Evolutionary conservation across 2,329 filamentous ascomycete species (phyloP), one percentile per base, ranked within the genome.

Genomic region (Thelonectria olida): DNA sequence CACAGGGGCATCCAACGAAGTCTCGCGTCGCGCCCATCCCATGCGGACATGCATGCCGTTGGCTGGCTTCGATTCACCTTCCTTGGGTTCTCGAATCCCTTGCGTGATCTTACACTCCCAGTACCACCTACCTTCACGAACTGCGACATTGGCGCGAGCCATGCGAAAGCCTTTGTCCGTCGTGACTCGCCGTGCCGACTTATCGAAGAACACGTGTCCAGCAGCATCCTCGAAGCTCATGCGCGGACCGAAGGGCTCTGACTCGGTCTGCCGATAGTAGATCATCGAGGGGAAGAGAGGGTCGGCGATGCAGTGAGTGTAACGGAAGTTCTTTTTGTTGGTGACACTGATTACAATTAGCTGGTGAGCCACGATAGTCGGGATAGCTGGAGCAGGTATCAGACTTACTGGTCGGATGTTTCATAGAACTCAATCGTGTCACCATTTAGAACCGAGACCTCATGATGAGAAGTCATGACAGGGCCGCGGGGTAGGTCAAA

Each of bases 221-320:
- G 95, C 92, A 31, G 92, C 90, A 78, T 99, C 96, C 75, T 98
- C 95, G 73, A 96, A 97, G 79, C 91, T 96, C 75, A 99, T 90
- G 57, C 93, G 90, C 5, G 96, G 86, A 28, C 90, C 88, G 72
- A 92, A 94, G 0, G 96, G 96, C 61, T 89, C 88, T 6, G 92
- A 88, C 73, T 98, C 96, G 42, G 93, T 96, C 68, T 93, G 90
- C 62, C 94, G 90, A 78, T 97, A 97, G 81, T 92, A 96, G 71
- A 96, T 87, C 65, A 89, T 93, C 65, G 93, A 92, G 7, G 92
- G 90, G 72, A 97, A 97, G 19, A 86, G 84, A 1, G 93, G 93
- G 68, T 97, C 94, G 67, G 93, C 93, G 67, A 97, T 94, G 74
- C 92, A 96, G 70, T 94, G 92, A 28, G 90, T 91, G 75, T 98